Base-by-base conservation (phyloP, 306 rosid species). In the Gillenia trifoliata region DNA sequence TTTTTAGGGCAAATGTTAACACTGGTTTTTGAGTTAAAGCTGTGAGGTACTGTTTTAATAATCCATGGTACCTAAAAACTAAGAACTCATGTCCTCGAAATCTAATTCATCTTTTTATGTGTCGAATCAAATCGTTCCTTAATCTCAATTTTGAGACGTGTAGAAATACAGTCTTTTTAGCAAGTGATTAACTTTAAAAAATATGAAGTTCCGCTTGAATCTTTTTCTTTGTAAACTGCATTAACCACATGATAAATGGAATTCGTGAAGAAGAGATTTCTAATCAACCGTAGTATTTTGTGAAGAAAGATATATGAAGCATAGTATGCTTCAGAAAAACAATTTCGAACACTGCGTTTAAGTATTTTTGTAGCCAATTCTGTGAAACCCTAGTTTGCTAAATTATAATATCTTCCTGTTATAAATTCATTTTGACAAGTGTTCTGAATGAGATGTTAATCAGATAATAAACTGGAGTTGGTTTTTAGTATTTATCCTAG, bases 11-110 rank as follows among this genome's bases (percentile, higher is more conserved):
- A 26, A 70, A 8, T 1, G 52, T 8, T 26, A 68, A 68, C 55
- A 11, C 43, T 60, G 13, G 41, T 59, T 60, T 70, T 71, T 17
- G 38, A 72, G 43, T 31, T 59, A 28, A 72, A 28, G 75, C 50
- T 22, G 60, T 8, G 60, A 55, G 49, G 41, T 28, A 17, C 41
- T 62, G 11, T 30, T 70, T 34, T 22, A 22, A 54, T 6, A 71
- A 54, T 71, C 64, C 23, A 34, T 6, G 40, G 49, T 4, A 33
- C 33, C 33, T 7, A 22, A 34, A 52, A 70, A 33, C 64, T 70
- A 70, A 13, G n/a, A 31, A 70, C 22, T 69, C 41, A 30, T 70
- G 57, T 52, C 50, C 50, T 25, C 5, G 2, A 23, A 33, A 71
- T 71, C 25, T 34, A 26, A n/a, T n/a, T n/a, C n/a, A n/a, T n/a